These are phyloP conservation scores for Neurospora crassa DNA, from an alignment of 2,329 filamentous ascomycete species.

Conservation along the genomic window DNA sequence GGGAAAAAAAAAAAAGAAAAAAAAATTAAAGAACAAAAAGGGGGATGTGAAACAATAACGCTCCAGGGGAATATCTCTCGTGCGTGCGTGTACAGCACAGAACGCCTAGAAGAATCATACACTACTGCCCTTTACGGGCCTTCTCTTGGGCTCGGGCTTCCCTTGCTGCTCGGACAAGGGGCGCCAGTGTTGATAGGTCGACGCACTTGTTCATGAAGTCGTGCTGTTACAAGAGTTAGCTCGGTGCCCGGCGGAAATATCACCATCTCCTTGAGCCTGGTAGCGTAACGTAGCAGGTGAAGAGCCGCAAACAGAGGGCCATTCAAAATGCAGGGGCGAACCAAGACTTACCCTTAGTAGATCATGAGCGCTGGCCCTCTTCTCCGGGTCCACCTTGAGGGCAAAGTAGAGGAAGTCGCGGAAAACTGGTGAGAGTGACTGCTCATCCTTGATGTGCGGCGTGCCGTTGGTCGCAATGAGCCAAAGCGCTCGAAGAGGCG, in stretches of 20 bases:
- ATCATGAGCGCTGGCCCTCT: slow-evolving; percentile 90
- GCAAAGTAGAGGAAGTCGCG: slow-evolving; percentile 88
- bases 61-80: background rate
- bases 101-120: background rate
- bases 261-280: background rate
- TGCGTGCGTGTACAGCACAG: background rate
- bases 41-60: background rate
- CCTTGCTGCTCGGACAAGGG: slow-evolving; percentile 77
- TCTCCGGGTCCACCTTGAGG: slow-evolving; percentile 93
- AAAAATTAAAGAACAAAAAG: background rate
- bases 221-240: slow-evolving; percentile 41
- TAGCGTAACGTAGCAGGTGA: background rate
- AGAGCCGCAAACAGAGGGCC: slow-evolving; percentile 5
- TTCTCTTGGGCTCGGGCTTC: slow-evolving; percentile 81
- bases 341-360: slow-evolving; percentile 66
- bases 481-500: slow-evolving; percentile 84
- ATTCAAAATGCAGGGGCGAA: slow-evolving; percentile 23
- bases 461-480: slow-evolving; percentile 96
- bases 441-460: slow-evolving; percentile 87
- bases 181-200: slow-evolving; percentile 67
- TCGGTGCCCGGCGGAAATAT: background rate
- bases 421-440: slow-evolving; percentile 71
- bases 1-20: too few relatives aligned
- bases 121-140: slow-evolving; percentile 49
- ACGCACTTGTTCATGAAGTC: slow-evolving; percentile 72